Percentiles rank a stretch among this genome's conserved stretches.
phyloP scores from a whole-genome alignment of 441 rosid genomes.

The Hura crepitans region DNA sequence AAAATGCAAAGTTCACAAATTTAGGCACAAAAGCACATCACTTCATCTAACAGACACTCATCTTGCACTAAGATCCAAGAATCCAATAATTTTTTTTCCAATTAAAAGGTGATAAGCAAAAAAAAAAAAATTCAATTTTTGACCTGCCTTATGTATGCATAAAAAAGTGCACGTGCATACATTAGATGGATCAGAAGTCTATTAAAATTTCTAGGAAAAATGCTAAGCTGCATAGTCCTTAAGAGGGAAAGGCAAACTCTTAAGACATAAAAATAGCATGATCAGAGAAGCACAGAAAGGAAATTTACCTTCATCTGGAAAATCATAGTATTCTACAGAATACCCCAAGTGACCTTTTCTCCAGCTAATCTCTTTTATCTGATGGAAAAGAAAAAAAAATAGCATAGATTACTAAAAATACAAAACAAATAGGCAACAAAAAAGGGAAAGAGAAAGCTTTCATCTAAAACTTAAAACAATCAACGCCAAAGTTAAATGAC shows the following conservation, averaged over 20 bases:
- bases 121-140: neutral
- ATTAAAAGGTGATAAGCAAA: neutral
- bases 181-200: neutral
- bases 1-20: neutral
- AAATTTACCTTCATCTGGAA: slow-evolving; percentile 65
- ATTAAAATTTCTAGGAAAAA: neutral
- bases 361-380: slow-evolving; percentile 39
- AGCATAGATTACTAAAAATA: neutral
- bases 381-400: neutral
- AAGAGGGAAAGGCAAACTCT: neutral
- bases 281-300: neutral
- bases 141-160: neutral
- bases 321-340: slow-evolving; percentile 48
- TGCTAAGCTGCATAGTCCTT: neutral
- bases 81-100: neutral
- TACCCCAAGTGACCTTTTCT: slow-evolving; percentile 13
- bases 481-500: neutral
- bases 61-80: neutral
- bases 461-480: slow-evolving; percentile 2
- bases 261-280: neutral
- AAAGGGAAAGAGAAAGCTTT: neutral
- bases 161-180: too few species aligned
- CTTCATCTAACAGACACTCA: neutral
- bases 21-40: neutral
- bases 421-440: neutral